Evolutionary conservation across 257 asterid genomes (phyloP), one percentile per base, ranked within the genome.

Genomic region (Primulina huaijiensis): DNA sequence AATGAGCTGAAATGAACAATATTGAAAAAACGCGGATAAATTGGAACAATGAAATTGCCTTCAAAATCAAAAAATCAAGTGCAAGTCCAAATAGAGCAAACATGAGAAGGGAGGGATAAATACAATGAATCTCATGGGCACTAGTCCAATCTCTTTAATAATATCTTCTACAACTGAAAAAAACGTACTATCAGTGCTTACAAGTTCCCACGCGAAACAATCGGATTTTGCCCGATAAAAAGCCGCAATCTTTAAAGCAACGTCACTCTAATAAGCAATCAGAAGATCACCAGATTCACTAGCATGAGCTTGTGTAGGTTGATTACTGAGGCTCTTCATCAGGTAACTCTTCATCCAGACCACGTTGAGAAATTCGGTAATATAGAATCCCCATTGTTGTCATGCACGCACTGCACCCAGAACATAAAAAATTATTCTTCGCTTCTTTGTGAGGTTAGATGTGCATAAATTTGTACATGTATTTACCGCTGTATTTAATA

Each of bases 381-480:
- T 93, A 93, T 65, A 93, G 75, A 64, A 93, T 88, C 29, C 94
- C 96, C 97, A 90, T 93, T 65, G 98, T 93, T 61, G 98, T 92
- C 94, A 93, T 75, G 89, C 98, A 93, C 10, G 98, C 97, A 96
- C 99, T 93, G 85, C 69, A 79, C 25, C 50, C 35, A 62, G 55
- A 56, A 38, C 46, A 62, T 62, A 38, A 35, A 67, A 52, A 23
- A 34, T 57, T 56, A 59, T 12, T 60, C 25, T 35, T 43, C 55
- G n/a, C 55, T 43, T 43, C 55, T 43, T 14, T 6, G 5, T 3
- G 17, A 43, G 7, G n/a, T 11, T 14, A 43, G 17, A 43, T 43
- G n/a, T 12, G 19, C 30, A 71, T 35, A 61, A 71, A 71, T 30
- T 55, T 6, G 12, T 20, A 50, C 57, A 8, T 60, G 30, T 33